Evolutionary conservation across 2,329 filamentous ascomycete genomes (phyloP), one percentile per base, ranked within the genome.

Genomic region (Arthrobotrys iridis): DNA sequence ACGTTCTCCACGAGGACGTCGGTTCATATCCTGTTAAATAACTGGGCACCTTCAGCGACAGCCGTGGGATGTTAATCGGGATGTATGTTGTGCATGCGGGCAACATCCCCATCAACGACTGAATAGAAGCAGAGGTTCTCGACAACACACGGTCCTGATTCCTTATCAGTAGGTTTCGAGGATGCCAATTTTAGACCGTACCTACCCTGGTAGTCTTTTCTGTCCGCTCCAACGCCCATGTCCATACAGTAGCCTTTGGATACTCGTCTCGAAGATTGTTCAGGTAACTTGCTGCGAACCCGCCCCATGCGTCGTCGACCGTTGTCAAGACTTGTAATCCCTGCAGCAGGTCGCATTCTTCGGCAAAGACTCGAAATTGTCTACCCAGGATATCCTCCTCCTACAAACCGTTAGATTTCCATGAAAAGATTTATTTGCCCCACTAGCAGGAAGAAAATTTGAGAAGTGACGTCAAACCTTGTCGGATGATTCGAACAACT

Each of bases 261-360:
- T 93, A 94, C 81, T 99, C 95, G 80, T 99, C 95, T 76, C 92
- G 85, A 68, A 99, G 83, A 28, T 89, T 86, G 81, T 98, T 90
- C 24, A 93, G 82, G 80, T 93, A 94, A 71, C 86, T 86, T 2
- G 89, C 84, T 4, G 89, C 87, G 80, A 94, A 94, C 0, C 92
- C 91, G 76, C 89, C 91, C 92, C 92, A 95, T 10, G 90, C 91
- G 82, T 93, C 91, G 80, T 94, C 91, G 4, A 89, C 83, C 2
- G 87, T 87, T 1, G 89, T 85, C 75, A 93, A 87, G 8, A 93
- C 81, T 81, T 98, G 94, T 15, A 99, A 85, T 0, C 91, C 94
- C 82, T 97, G 93, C 83, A 98, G 86, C 65, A 93, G 89, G 82
- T 99, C 95, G 77, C 93, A 95, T 82, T 98, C 95, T 83, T 99